Evolutionary conservation across 2,329 filamentous ascomycete genomes (phyloP).

Genomic region (Colletotrichum endophyticum): DNA sequence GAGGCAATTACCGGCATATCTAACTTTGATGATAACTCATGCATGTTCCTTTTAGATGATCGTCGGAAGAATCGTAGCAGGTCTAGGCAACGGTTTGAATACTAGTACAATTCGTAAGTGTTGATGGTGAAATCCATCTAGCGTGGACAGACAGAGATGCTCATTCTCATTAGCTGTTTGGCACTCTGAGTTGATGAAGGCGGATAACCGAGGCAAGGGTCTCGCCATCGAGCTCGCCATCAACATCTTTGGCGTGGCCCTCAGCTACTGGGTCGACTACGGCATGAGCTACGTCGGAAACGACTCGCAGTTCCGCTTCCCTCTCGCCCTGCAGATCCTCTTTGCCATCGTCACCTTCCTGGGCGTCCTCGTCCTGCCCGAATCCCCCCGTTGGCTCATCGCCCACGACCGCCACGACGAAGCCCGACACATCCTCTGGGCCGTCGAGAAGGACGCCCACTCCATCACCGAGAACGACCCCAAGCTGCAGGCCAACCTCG

Average conservation of each 20-base stretch:
- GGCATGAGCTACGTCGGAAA: conserved; percentile 39
- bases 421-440: conserved; percentile 38
- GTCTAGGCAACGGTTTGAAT: conserved; percentile 50
- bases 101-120: conserved; percentile 48
- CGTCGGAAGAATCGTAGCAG: conserved; percentile 47
- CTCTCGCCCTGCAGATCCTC: conserved; percentile 47
- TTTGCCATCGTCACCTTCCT: conserved; percentile 41
- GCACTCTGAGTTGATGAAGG: conserved; percentile 47
- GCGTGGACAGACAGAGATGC: too few species aligned
- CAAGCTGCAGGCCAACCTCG: conserved; percentile 30
- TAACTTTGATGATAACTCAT: neutral
- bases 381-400: conserved; percentile 50
- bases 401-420: conserved; percentile 54
- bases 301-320: conserved; percentile 47
- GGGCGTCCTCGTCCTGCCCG: conserved; percentile 40
- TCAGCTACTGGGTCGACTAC: conserved; percentile 42
- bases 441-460: conserved; percentile 31
- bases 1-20: neutral
- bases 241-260: conserved; percentile 41
- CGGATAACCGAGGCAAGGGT: conserved; percentile 39
- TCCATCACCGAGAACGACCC: conserved; percentile 29
- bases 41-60: conserved; percentile 37
- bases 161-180: conserved; percentile 33
- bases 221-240: conserved; percentile 36
- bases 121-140: neutral